Evolutionary conservation across 164 flowering plant genomes (phyloP), one percentile per base, ranked within the genome.

Genomic region (Euptelea pleiosperma): DNA sequence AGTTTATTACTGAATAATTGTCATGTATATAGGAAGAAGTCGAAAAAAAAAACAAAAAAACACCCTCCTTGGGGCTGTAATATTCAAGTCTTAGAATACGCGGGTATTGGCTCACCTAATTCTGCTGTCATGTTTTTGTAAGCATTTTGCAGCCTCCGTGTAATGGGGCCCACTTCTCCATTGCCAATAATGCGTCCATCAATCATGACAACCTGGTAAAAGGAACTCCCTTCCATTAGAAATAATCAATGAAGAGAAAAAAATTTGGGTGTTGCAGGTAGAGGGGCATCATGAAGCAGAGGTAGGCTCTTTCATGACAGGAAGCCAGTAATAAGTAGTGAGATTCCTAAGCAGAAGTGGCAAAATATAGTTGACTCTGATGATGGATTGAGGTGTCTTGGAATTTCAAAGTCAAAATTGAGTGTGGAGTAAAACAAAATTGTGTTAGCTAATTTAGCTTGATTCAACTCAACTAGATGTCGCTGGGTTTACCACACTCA

Each of bases 161-260:
- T 88, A 31, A 90, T 71, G 12, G 88, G 83, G 31, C 99, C 99
- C 3, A 93, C 95, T 72, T 76, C 31, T 56, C 99, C 97, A 66
- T 85, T 63, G 16, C 99, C 99, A 45, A 91, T 61, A 26, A 75
- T 49, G 31, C 96, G 89, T 16, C 97, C 95, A 60, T 90, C 95
- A 12, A 90, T 85, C 75, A 77, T 79, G 63, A 85, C 75, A 36
- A 86, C 97, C 95, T 92, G 72, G 41, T 18, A 58, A 55, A 37
- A 51, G 12, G 8, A 47, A 54, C 34, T 31, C 36, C 12, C 2
- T 2, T 47, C 9, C 16, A n/a, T 55, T 35, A 59, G 39, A 19
- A n/a, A 16, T 57, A 11, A 14, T 14, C 11, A n/a, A 28, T 21
- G 19, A 25, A 7, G 39, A 31, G 35, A 15, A n/a, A 26, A 11